Evolutionary conservation across 2,329 filamentous ascomycete genomes (phyloP).

Genomic region (Lachnellula willkommii): DNA sequence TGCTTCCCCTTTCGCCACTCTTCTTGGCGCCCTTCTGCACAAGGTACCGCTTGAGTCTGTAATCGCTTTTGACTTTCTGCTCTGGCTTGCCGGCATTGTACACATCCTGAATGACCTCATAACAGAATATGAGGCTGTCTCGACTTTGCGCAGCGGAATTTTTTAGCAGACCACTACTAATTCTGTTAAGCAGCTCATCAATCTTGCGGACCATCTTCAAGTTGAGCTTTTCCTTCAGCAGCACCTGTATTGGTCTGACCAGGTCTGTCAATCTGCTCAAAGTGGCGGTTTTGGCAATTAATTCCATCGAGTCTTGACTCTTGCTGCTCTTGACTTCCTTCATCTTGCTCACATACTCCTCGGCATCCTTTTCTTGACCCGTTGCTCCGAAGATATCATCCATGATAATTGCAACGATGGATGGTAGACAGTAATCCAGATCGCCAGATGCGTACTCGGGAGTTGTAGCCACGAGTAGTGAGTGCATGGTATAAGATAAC

Average conservation of each 20-base stretch:
- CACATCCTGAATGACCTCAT: conserved; percentile 84
- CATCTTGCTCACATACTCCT: conserved; percentile 91
- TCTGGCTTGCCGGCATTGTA: conserved; percentile 59
- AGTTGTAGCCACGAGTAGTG: conserved; percentile 71
- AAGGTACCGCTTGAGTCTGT: conserved; percentile 66
- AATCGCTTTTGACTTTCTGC: conserved; percentile 52
- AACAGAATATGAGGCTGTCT: conserved; percentile 89
- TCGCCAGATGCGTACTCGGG: conserved; percentile 74
- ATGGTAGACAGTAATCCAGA: conserved; percentile 77
- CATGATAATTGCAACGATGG: conserved; percentile 82
- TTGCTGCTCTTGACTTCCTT: conserved; percentile 98
- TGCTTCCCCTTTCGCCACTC: conserved; percentile 63
- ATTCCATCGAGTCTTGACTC: conserved; percentile 95
- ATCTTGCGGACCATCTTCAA: conserved; percentile 81
- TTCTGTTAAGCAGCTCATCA: conserved; percentile 78
- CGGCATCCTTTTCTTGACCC: conserved; percentile 94
- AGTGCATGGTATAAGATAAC: conserved; percentile 89
- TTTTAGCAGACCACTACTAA: conserved; percentile 74
- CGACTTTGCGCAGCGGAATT: conserved; percentile 74
- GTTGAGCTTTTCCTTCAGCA: conserved; percentile 80
- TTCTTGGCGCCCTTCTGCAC: conserved; percentile 75
- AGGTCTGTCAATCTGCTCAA: conserved; percentile 68
- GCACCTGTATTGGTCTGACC: conserved; percentile 68
- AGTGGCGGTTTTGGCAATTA: conserved; percentile 78
- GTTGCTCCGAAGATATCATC: conserved; percentile 93